Conservation (phyloP, 169 alveolate species). For the Eimeria sp. region DNA sequence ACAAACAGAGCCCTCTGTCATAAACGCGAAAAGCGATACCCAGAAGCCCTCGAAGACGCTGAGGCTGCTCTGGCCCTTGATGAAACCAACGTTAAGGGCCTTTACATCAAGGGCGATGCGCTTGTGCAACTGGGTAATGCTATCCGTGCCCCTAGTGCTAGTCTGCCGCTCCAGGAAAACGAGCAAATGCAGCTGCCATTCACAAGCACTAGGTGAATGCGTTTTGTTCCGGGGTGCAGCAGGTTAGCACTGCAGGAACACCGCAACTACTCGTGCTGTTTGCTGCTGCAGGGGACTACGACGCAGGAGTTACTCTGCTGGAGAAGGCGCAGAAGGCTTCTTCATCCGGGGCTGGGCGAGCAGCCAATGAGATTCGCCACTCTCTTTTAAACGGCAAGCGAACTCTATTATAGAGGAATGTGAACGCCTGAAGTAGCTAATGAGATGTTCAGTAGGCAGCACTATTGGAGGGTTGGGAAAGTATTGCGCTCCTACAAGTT, state of each 20-base stretch:
- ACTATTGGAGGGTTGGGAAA: neutral
- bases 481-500: neutral
- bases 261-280: neutral
- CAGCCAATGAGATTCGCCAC: slow-evolving; percentile 64
- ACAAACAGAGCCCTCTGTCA: slow-evolving; percentile 93
- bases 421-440: neutral
- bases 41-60: slow-evolving; percentile 90
- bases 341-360: slow-evolving; percentile 56
- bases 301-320: slow-evolving; percentile 34
- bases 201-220: neutral
- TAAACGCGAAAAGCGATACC: slow-evolving; percentile 89
- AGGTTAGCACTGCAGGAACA: neutral
- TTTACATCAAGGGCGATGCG: slow-evolving; percentile 91
- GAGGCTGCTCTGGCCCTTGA: slow-evolving; percentile 90
- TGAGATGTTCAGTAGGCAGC: neutral
- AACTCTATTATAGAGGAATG: neutral
- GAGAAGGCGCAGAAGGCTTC: slow-evolving; percentile 70
- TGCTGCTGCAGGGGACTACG: slow-evolving; percentile 51
- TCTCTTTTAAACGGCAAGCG: slow-evolving; percentile 64
- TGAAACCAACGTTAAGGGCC: slow-evolving; percentile 91
- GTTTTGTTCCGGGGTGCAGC: neutral
- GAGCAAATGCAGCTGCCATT: neutral
- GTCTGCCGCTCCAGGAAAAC: neutral
- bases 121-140: slow-evolving; percentile 89
- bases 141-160: neutral